Conservation (phyloP, 371 early-diverging fungal species). For the Mortierella sp. region DNA sequence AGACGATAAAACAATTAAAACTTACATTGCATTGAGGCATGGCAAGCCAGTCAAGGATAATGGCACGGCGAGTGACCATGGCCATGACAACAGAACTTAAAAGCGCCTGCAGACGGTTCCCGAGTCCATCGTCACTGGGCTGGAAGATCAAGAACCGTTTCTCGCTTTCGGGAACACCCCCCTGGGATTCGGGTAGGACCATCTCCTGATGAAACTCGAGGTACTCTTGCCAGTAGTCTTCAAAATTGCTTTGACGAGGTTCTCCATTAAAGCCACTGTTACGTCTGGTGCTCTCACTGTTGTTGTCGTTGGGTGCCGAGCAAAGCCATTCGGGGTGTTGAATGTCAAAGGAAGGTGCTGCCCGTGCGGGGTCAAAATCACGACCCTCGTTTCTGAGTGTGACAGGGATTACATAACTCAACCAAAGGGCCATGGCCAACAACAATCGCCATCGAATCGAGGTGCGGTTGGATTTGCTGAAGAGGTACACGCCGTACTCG, state of each 20-base stretch:
- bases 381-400: constrained; percentile 40
- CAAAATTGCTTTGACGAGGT: constrained; percentile 39
- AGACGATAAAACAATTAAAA: constrained; percentile 7
- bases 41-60: constrained; percentile 52
- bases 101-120: constrained; percentile 49
- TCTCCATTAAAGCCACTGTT: neutral
- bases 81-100: constrained; percentile 50
- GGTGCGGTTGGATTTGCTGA: constrained; percentile 35
- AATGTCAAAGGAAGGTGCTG: constrained; percentile 38
- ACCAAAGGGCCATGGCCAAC: constrained; percentile 31
- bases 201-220: constrained; percentile 37
- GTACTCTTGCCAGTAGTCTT: constrained; percentile 52
- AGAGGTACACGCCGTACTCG: constrained; percentile 17
- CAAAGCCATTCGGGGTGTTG: constrained; percentile 42
- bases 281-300: neutral
- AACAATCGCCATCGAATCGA: constrained; percentile 44
- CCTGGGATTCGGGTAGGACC: constrained; percentile 35
- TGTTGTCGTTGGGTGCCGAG: constrained; percentile 19
- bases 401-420: constrained; percentile 48
- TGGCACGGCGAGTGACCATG: constrained; percentile 47
- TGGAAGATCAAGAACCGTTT: constrained; percentile 47
- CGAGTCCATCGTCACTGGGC: constrained; percentile 51
- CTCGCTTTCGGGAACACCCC: constrained; percentile 29
- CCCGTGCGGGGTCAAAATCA: constrained; percentile 29
- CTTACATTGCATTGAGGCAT: constrained; percentile 52